Evolutionary conservation across 73 alveolate genomes (phyloP).

Genomic region (Paramecium bursaria): DNA sequence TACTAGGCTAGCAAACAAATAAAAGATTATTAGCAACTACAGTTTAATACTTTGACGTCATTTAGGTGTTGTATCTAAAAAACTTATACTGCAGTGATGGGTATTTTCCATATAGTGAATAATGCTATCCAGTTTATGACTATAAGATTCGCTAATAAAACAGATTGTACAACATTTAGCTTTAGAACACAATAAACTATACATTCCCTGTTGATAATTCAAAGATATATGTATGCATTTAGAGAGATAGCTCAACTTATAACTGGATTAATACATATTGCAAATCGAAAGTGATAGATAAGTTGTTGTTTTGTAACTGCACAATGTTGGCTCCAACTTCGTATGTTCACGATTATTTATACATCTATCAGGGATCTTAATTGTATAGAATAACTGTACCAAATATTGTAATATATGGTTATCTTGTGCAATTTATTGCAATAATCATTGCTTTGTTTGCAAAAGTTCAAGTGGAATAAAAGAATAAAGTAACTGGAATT

Average conservation of each 20-base stretch:
- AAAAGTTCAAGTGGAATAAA: too few relatives aligned
- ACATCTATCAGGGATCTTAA: too few relatives aligned
- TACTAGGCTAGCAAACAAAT: neutral
- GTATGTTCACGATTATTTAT: too few relatives aligned
- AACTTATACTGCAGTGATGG: slow-evolving; percentile 2
- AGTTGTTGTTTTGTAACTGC: neutral
- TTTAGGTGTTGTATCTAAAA: neutral
- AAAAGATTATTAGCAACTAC: too few relatives aligned
- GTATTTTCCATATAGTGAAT: neutral
- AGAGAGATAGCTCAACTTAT: neutral
- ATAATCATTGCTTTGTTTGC: too few relatives aligned
- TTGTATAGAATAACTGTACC: too few relatives aligned
- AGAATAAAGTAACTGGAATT: too few relatives aligned
- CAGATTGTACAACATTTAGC: slow-evolving; percentile 1
- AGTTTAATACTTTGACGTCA: neutral
- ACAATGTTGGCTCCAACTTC: slow-evolving; percentile 26
- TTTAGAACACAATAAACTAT: neutral
- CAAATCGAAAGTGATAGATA: neutral
- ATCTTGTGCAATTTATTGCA: too few relatives aligned
- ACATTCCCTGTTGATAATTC: neutral
- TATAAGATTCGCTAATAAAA: neutral
- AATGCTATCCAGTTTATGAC: slow-evolving; percentile 10
- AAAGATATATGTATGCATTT: neutral
- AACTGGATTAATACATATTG: slow-evolving; percentile 10
- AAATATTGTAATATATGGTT: too few relatives aligned